Evolutionary conservation across 2,329 filamentous ascomycete species (phyloP).

Genomic region (Aspergillus pseudonomiae): DNA sequence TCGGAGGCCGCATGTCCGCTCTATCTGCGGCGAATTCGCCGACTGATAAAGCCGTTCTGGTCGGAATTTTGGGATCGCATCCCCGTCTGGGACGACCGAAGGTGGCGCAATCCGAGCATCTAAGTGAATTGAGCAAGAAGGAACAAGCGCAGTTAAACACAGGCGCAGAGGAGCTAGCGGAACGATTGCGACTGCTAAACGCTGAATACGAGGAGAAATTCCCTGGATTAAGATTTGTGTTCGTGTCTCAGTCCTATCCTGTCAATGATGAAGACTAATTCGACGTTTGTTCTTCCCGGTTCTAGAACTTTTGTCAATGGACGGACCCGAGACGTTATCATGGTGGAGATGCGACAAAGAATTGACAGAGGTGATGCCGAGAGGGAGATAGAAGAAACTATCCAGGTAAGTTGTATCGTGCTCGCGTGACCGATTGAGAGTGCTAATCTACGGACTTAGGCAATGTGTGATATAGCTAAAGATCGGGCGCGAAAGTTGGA

Average conservation of each 20-base stretch:
- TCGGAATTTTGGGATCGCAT: conserved; percentile 77
- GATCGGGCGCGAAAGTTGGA: conserved; percentile 72
- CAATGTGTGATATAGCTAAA: conserved; percentile 88
- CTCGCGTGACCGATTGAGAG: conserved; percentile 6
- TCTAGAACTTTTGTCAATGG: conserved; percentile 82
- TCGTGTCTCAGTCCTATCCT: conserved; percentile 1
- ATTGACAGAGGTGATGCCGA: conserved; percentile 69
- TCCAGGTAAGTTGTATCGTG: conserved; percentile 61
- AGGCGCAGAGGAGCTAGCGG: conserved; percentile 45
- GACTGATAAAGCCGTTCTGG: conserved; percentile 60
- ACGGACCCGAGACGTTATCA: conserved; percentile 70
- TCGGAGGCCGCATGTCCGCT: conserved; percentile 65
- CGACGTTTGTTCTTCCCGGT: not conserved
- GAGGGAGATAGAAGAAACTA: conserved; percentile 71
- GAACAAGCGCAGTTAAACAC: conserved; percentile 78
- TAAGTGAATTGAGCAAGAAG: conserved; percentile 72
- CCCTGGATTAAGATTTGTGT: conserved; percentile 78
- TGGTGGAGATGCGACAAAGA: conserved; percentile 77
- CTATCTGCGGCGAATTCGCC: conserved; percentile 57
- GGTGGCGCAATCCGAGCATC: conserved; percentile 55
- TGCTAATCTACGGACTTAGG: conserved; percentile 51
- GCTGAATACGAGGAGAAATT: conserved; percentile 75
- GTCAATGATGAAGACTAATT: not conserved
- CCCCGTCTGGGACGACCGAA: conserved; percentile 72
- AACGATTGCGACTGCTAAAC: conserved; percentile 66